Base-by-base conservation (phyloP, 495 filamentous ascomycete species). In the Annulohypoxylon stygium region DNA sequence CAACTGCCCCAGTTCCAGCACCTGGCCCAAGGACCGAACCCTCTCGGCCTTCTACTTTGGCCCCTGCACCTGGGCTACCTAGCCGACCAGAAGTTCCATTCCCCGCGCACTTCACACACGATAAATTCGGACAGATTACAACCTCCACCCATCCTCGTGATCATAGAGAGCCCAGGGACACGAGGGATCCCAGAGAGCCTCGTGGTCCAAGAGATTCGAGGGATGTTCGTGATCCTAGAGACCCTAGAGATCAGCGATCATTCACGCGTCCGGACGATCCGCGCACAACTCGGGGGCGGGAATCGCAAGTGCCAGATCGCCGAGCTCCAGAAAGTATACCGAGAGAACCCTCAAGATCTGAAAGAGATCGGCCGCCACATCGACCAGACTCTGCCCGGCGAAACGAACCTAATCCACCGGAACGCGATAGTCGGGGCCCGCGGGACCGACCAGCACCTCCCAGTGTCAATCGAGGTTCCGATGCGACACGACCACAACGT, bases 81-180 rank as follows among this genome's bases (percentile, higher is more conserved):
- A 83, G 70, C 57, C 78, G 84, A 61, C 84, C 84, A 5, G 81
- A 85, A 68, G 78, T 84, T 20, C 78, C 84, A 0, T 76, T 83
- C 20, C 79, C 83, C 4, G 78, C 71, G 6, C 78, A 78, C 26
- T 78, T 81, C 57, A 74, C 75, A 14, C 76, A 79, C 33, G 81
- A 82, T 30, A 80, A 81, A 26, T 83, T 81, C 67, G 76, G 76
- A 8, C 80, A 78, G 9, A 75, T 73, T 58, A 81, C 73, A 30
- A 71, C 50, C 70, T 80, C 65, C 70, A 80, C 58, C 60, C 81
- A 84, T 25, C 26, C 67, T 36, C 74, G 82, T 50, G 82, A 83
- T 11, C 69, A 78, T 37, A 78, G 80, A 41, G 80, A 80, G 0
- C 51, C 47, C 25, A 76, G 78, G 12, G 77, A 79, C 30, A 43